A percentile compares a stretch with the other conserved stretches of the same genome.
phyloP scores from a whole-genome alignment of 2,329 filamentous ascomycete genomes.

The Epichloe glyceriae region DNA sequence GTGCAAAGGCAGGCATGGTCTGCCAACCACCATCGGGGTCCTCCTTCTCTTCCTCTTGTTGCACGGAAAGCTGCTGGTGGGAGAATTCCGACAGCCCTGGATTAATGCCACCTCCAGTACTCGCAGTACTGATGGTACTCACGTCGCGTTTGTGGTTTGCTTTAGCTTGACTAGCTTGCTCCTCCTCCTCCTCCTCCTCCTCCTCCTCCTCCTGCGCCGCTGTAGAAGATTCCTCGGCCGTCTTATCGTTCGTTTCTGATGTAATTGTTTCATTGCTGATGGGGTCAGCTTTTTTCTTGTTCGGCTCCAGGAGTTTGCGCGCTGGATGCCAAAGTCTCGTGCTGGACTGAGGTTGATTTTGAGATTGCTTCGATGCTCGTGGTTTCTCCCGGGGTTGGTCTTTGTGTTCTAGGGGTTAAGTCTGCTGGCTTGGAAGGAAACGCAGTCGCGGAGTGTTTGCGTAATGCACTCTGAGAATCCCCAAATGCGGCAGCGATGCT shows the following conservation, averaged over 20 bases:
- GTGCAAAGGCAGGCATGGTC: conserved; percentile 83
- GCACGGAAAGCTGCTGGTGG: conserved; percentile 61
- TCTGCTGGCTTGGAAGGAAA: conserved; percentile 1
- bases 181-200: not conserved
- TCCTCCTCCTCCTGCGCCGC: not conserved
- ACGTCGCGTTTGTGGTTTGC: conserved; percentile 22
- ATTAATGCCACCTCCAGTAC: conserved; percentile 9
- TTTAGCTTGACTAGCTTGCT: conserved; percentile 4
- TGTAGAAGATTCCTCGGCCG: not conserved
- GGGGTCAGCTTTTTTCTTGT: not conserved
- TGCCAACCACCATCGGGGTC: conserved; percentile 68
- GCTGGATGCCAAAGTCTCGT: not conserved
- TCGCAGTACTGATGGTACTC: conserved; percentile 23
- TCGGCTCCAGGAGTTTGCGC: not conserved
- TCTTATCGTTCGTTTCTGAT: not conserved
- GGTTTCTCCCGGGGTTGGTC: not conserved
- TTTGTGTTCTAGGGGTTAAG: conserved; percentile 1
- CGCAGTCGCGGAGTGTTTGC: not conserved
- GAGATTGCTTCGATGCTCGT: not conserved
- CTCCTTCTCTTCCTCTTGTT: conserved; percentile 39
- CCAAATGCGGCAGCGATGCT: conserved; percentile 26
- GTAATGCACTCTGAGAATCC: conserved; percentile 20
- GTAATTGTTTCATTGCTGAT: not conserved
- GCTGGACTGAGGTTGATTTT: not conserved
- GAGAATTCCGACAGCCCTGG: conserved; percentile 67